Conservation (phyloP, 164 flowering plant genomes). For the Sextonia rubra region DNA sequence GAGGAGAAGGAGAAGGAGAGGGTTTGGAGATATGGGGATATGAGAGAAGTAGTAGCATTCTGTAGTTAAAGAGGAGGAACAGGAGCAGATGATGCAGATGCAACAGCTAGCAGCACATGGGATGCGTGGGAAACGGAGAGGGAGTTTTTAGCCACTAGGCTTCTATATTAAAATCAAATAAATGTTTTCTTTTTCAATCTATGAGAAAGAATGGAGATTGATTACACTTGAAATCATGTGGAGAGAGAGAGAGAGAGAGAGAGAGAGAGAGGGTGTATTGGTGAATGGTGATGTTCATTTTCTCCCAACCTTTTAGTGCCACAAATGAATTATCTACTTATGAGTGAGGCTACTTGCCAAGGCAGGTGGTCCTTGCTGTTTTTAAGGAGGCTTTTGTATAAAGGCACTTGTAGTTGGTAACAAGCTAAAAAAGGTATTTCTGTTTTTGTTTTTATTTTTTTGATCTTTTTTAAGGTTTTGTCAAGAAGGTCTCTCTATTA, state of each 20-base stretch:
- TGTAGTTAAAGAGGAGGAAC: background rate
- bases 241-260: too few relatives aligned
- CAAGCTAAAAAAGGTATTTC: too few relatives aligned
- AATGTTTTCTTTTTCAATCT: background rate
- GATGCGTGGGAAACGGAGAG: background rate
- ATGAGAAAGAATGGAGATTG: background rate
- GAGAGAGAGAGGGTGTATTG: too few relatives aligned
- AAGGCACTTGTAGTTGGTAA: too few relatives aligned
- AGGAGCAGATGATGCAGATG: background rate
- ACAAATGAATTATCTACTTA: background rate
- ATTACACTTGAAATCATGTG: background rate
- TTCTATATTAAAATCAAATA: too few relatives aligned
- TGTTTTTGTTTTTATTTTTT: too few relatives aligned
- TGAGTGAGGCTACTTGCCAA: background rate
- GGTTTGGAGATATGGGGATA: background rate
- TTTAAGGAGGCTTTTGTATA: too few relatives aligned
- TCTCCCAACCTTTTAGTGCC: background rate
- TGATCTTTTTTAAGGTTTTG: too few relatives aligned
- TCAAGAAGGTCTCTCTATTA: too few relatives aligned
- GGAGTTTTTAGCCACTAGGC: too few relatives aligned
- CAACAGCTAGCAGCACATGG: constrained; percentile 2
- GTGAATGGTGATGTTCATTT: too few relatives aligned
- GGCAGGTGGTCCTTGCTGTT: background rate
- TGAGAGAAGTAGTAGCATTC: background rate
- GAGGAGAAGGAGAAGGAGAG: background rate